Evolutionary conservation across 176 grass and related monocot species (phyloP), one percentile per base, ranked within the genome.

Genomic region (Thinopyrum elongatum): DNA sequence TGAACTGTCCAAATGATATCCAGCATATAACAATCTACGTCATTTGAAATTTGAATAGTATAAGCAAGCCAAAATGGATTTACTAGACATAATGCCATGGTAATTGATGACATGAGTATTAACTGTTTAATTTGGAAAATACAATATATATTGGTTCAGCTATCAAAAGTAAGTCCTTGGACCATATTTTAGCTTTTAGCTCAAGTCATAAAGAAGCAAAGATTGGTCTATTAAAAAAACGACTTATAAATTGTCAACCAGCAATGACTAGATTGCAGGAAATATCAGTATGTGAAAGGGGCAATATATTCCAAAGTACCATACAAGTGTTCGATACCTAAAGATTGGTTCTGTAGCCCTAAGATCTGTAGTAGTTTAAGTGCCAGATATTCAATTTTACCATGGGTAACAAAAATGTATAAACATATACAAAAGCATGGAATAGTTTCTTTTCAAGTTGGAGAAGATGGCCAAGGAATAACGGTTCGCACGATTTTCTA

Each of bases 371-470:
- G 19, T 19, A 21, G 55, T 22, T 51, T 73, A 51, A 46, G 36
- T 74, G 23, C 26, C 22, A 23, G 70, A 66, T 76, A 46, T 60
- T 41, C 68, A 83, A 70, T 81, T 69, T 69, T 34, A 34, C 22
- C 49, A 70, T 79, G 35, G 33, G 23, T 11, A 78, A n/a, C 31
- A 78, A 25, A 35, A 41, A 79, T 25, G 57, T 62, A 22, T n/a
- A 13, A 1, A 23, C 25, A 59, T 26, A 26, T 19, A 67, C 4
- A 22, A 58, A 74, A 66, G 28, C 23, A 81, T 29, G 11, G 2
- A 71, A 36, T 70, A 19, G 35, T 35, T 70, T 8, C 73, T 80
- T 81, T n/a, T 63, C 41, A 76, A 41, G 58, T 39, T 15, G 23
- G 46, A 83, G 51, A 70, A n/a, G 62, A 72, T 61, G 39, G 63